Evolutionary conservation across 495 filamentous ascomycete genomes (phyloP).

Genomic region (Cairneyella variabilis): DNA sequence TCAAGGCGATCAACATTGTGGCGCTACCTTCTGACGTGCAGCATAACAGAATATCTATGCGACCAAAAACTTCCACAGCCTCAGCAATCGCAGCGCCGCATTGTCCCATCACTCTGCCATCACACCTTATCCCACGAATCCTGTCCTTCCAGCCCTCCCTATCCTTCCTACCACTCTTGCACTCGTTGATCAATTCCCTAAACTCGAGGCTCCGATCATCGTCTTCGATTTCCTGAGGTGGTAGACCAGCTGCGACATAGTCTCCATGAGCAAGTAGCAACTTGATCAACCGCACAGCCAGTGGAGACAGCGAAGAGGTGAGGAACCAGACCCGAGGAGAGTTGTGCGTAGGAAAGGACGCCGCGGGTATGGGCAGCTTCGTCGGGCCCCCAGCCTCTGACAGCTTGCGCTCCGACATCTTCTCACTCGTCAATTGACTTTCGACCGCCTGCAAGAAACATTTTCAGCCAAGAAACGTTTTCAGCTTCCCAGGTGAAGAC

Average conservation of each 20-base stretch:
- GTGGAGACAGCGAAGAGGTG: conserved; percentile 77
- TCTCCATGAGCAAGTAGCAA: conserved; percentile 83
- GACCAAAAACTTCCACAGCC: conserved; percentile 76
- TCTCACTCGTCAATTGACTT: neutral
- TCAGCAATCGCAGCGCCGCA: conserved; percentile 84
- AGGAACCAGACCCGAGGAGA: conserved; percentile 79
- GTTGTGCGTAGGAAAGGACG: conserved; percentile 42
- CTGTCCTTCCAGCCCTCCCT: conserved; percentile 55
- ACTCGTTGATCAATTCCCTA: conserved; percentile 53
- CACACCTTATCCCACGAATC: conserved; percentile 50
- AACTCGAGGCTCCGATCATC: conserved; percentile 52
- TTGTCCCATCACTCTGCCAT: conserved; percentile 53
- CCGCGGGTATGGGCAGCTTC: conserved; percentile 16
- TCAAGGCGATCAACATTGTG: neutral
- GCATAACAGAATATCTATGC: conserved; percentile 84
- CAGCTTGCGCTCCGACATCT: conserved; percentile 22
- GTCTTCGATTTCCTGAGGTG: conserved; percentile 62
- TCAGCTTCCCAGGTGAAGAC: neutral
- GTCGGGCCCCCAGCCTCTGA: conserved; percentile 17
- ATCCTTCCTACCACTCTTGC: conserved; percentile 50
- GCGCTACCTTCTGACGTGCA: conserved; percentile 77
- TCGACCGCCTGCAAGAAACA: neutral
- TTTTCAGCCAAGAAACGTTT: neutral
- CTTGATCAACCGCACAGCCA: conserved; percentile 65
- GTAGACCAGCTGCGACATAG: conserved; percentile 73